Evolutionary conservation across 2,329 filamentous ascomycete species (phyloP), one percentile per base, ranked within the genome.

Genomic region (Macrophomina pseudophaseolina): DNA sequence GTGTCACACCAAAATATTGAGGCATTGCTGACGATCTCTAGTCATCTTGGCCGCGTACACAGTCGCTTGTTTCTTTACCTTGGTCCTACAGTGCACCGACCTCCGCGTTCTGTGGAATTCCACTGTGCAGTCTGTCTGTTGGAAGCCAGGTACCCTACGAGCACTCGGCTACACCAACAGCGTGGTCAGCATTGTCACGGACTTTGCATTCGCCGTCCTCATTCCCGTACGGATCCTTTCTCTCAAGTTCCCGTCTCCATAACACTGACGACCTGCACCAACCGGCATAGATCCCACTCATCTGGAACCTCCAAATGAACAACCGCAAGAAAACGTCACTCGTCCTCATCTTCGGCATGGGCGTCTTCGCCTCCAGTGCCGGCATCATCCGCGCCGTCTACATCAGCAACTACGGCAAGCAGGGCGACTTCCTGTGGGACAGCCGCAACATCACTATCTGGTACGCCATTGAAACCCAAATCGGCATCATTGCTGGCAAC

Each of bases 1-100:
- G 23, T 23, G 23, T 23, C 23, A 23, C 11, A 12, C 32, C 46
- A 78, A 80, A 23, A 23, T 23, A 23, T 23, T 23, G 23, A 23
- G 42, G 12, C 42, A 23, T 58, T 2, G 11, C 38, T 66, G 38
- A 16, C n/a, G 49, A 1, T 40, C 33, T 5, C 8, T 44, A 82
- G 81, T 70, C 0, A 83, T 84, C 69, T 75, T 85, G 68, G 70
- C 74, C 8, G 68, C 78, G 23, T 84, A 84, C 67, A 80, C 78
- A 2, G 68, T 81, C 3, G 77, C 77, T 4, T 83, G 82, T 69
- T 79, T 81, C 65, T 76, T 84, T 73, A 85, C 83, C 0, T 68
- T 85, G 1, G 66, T 85, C 1, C 72, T 85, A 1, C 83, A 86
- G 67, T 86, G 84, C 58, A 79, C 76, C 5, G 77, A 85, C 49